Base-by-base conservation (phyloP, 1,284 basidiomycete species). In the Leccinum proliferum region DNA sequence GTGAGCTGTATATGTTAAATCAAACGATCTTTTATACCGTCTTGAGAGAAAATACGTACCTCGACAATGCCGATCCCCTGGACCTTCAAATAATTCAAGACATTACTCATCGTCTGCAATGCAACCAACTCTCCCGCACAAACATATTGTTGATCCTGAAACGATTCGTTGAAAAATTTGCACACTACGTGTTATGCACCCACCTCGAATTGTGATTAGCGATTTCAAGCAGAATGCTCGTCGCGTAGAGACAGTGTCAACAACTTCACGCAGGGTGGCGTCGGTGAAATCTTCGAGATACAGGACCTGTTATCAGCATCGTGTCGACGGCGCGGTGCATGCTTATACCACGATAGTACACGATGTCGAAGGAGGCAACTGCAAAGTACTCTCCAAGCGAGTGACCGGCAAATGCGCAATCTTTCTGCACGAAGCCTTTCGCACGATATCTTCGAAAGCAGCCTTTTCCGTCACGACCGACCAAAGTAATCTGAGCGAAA, bases 131-230 rank as follows among this genome's bases (percentile, higher is more conserved):
- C 96, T 78, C 96, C 96, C 59, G 96, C 96, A 70, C 94, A 95
- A 69, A 99, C 96, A 75, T 97, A 98, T 92, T 96, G 94, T 83
- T 94, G 92, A 60, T 90, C 91, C 90, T 93, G 67, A 35, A 60
- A 62, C 6, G 35, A 15, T 58, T 32, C 35, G 29, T 64, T 57
- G 63, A 62, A 39, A 39, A 39, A 60, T n/a, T 62, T 14, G 18
- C 0, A 5, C 48, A 57, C 46, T 50, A 11, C 34, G 29, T 25
- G 15, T 34, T 25, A n/a, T 29, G 18, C 55, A 73, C 81, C 48
- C 73, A 91, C 93, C 84, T 96, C 93, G 66, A 99, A 75, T 99
- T 98, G 78, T 91, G 94, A 77, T 98, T 98, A 75, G 98, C 96
- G 60, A 98, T 98, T 77, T 99, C 94, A 12, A 98, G 83, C 2